Conservation (phyloP, 768 basidiomycete genomes). For the Phylloporus rhodoxanthus region DNA sequence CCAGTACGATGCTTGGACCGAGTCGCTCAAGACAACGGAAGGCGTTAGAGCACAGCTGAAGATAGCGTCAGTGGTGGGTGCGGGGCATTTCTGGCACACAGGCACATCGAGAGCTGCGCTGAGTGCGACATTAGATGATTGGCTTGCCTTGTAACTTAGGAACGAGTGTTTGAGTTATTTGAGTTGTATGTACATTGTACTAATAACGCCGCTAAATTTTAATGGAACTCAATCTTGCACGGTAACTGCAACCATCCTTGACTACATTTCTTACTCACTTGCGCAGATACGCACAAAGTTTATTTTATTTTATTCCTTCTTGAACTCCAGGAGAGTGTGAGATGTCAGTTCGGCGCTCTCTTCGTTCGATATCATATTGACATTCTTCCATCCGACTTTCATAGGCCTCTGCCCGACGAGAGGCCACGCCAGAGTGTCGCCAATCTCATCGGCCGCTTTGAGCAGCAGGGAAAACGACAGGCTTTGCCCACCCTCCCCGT, state of each 20-base stretch:
- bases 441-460: conserved; percentile 86
- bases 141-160: conserved; percentile 8
- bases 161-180: conserved; percentile 1
- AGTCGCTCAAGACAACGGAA: conserved; percentile 30
- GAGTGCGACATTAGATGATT: conserved; percentile 17
- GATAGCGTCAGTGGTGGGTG: conserved; percentile 39
- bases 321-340: conserved; percentile 18
- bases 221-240: conserved; percentile 12
- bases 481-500: conserved; percentile 33
- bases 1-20: conserved; percentile 53
- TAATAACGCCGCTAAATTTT: conserved; percentile 9
- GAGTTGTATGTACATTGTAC: too few species aligned
- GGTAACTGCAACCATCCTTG: conserved; percentile 26
- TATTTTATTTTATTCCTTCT: conserved; percentile 7
- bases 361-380: conserved; percentile 14
- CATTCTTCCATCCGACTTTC: background rate
- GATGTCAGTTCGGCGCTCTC: conserved; percentile 24
- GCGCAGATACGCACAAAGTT: conserved; percentile 3
- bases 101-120: conserved; percentile 18
- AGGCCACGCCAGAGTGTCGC: conserved; percentile 82
- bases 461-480: conserved; percentile 70
- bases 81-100: conserved; percentile 65
- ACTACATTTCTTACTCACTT: conserved; percentile 16
- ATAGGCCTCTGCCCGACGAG: conserved; percentile 84
- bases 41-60: conserved; percentile 25